Base-by-base conservation (phyloP, 2,329 filamentous ascomycete genomes). In the Neodidymelliopsis sp. region DNA sequence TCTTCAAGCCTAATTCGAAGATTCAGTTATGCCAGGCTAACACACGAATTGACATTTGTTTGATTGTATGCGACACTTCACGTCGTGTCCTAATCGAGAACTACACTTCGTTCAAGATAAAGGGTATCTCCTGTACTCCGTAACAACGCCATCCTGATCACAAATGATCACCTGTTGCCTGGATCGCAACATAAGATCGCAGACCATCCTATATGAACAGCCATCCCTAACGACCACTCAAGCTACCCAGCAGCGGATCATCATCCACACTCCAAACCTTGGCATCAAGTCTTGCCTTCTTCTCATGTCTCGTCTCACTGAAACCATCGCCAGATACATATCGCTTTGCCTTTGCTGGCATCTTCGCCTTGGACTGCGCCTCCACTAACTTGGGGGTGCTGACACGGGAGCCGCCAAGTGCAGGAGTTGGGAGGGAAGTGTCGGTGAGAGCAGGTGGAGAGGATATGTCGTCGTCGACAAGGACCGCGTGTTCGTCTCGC, bases 401-500 rank as follows among this genome's bases (percentile, higher is more conserved):
- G 20, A 64, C 45, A 6, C 65, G 53, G 12, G 65, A 66, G 6
- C 48, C 57, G 10, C 25, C 53, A 4, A 59, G 42, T 4, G 55
- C 64, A 3, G 64, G 63, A 1, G 66, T 66, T 2, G 58, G 45
- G 3, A 66, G 46, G 6, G 59, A 65, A 2, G 62, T 63, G 27
- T 70, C 61, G 1, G 65, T 69, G 8, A 69, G 47, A 2, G 62
- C 46, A 33, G 66, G 65, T 11, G 62, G 60, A 2, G 65, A 69
- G 3, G 35, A 24, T 12, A 43, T 10, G 7, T 56, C 59, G 6
- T 63, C 59, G 25, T 59, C 53, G 8, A 53, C 18, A n/a, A 31
- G 22, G 22, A 43, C n/a, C 15, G 46, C 30, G n/a, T 45, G 33
- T 5, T 33, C 38, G 4, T 49, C 38, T 10, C 27, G 25, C 22